Evolutionary conservation across 768 basidiomycete genomes (phyloP).

Genomic region (Leccinum boreale): DNA sequence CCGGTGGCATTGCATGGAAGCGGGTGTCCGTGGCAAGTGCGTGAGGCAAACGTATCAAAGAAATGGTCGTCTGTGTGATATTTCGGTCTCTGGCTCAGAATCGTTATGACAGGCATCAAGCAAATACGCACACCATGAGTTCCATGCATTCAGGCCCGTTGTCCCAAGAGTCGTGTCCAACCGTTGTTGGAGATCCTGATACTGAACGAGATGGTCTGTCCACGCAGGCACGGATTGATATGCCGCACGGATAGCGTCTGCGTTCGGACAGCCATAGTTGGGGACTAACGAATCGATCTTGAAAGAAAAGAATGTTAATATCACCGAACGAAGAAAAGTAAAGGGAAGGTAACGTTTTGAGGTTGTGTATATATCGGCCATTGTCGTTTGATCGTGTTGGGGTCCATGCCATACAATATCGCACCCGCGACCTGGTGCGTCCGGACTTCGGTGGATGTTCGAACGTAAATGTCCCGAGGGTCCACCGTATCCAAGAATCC

Average conservation of each 20-base stretch:
- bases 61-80: conserved; percentile 36
- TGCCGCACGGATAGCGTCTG: conserved; percentile 36
- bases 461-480: conserved; percentile 38
- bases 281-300: conserved; percentile 50
- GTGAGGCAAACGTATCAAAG: conserved; percentile 50
- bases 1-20: conserved; percentile 44
- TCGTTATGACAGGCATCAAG: not conserved
- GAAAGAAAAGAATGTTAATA: not conserved
- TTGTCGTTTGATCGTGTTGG: conserved; percentile 22
- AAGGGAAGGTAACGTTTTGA: conserved; percentile 30
- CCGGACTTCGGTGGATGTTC: conserved; percentile 44
- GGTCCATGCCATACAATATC: conserved; percentile 45
- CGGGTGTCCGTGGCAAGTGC: conserved; percentile 40
- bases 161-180: conserved; percentile 42
- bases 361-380: conserved; percentile 45
- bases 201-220: conserved; percentile 41
- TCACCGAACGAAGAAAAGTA: not conserved
- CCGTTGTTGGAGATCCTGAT: conserved; percentile 35
- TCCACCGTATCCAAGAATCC: conserved; percentile 37
- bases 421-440: conserved; percentile 48
- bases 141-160: conserved; percentile 38
- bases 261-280: conserved; percentile 42
- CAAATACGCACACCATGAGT: conserved; percentile 42
- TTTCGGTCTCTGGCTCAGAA: not conserved
- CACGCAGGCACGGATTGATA: conserved; percentile 45